phyloP scores from a whole-genome alignment of 2,329 filamentous ascomycete genomes.

The Paracoccidioides lutzii region DNA sequence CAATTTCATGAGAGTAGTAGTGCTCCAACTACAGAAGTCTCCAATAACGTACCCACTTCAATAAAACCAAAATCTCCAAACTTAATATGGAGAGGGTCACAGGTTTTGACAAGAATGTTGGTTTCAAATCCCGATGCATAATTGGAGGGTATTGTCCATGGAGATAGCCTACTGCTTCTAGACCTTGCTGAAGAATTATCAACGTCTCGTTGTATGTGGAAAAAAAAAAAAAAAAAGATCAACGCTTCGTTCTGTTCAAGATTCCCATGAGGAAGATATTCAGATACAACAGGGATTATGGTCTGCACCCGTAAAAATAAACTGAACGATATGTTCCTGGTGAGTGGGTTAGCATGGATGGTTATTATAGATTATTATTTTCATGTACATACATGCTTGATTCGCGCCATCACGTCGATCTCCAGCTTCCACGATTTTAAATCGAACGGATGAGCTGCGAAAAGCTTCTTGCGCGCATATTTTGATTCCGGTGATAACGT shows the following conservation, averaged over 20 bases:
- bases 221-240: too few species aligned
- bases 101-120: slow-evolving; percentile 11
- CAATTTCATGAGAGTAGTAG: background rate
- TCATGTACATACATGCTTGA: background rate
- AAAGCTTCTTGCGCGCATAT: background rate
- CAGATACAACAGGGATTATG: background rate
- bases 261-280: slow-evolving; percentile 4
- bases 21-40: background rate
- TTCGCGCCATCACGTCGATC: background rate
- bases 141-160: slow-evolving; percentile 6
- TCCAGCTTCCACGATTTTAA: background rate
- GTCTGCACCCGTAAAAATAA: background rate
- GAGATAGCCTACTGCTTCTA: slow-evolving; percentile 9
- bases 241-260: background rate
- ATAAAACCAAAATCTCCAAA: slow-evolving; percentile 12
- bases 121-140: slow-evolving; percentile 13
- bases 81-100: slow-evolving; percentile 3
- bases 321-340: slow-evolving; percentile 1
- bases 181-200: background rate
- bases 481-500: background rate
- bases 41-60: background rate
- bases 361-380: background rate
- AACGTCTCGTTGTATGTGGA: background rate
- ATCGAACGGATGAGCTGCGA: background rate
- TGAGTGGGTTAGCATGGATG: background rate